Percentiles rank a stretch among this genome's conserved stretches.
These are phyloP conservation scores for Citrus unshiu DNA, from an alignment of 345 rosid species.

Conservation along the genomic window DNA sequence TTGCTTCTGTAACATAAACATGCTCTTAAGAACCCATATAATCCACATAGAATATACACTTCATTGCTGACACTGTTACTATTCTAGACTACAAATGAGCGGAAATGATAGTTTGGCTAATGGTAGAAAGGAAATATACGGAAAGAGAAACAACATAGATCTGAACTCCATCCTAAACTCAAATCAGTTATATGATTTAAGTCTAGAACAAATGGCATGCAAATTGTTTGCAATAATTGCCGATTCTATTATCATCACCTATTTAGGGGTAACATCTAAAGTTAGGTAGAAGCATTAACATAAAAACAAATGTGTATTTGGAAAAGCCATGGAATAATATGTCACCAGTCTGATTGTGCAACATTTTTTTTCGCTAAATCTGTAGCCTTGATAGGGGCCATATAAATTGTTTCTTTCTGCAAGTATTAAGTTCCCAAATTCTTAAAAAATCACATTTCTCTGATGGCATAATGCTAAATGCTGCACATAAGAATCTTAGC, in stretches of 20 bases:
- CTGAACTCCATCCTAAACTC: neutral
- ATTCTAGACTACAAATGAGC: neutral
- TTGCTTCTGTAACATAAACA: constrained; percentile 58
- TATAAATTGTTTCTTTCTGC: neutral
- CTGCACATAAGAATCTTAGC: neutral
- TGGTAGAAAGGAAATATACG: neutral
- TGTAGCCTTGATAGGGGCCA: neutral
- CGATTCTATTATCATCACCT: neutral
- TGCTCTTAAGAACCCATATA: constrained; percentile 3
- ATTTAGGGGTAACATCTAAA: neutral
- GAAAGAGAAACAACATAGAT: neutral
- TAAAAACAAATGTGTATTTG: neutral
- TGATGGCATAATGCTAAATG: neutral
- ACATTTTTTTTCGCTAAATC: neutral
- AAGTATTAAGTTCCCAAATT: neutral
- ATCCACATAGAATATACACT: neutral
- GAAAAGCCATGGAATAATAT: neutral
- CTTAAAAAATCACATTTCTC: neutral
- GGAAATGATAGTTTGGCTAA: neutral
- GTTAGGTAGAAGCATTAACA: neutral
- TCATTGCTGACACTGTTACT: neutral
- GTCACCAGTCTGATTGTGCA: neutral
- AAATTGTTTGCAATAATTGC: neutral
- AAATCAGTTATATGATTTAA: neutral
- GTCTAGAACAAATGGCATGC: neutral